Evolutionary conservation across 768 basidiomycete genomes (phyloP).

Genomic region (Mycena metata): DNA sequence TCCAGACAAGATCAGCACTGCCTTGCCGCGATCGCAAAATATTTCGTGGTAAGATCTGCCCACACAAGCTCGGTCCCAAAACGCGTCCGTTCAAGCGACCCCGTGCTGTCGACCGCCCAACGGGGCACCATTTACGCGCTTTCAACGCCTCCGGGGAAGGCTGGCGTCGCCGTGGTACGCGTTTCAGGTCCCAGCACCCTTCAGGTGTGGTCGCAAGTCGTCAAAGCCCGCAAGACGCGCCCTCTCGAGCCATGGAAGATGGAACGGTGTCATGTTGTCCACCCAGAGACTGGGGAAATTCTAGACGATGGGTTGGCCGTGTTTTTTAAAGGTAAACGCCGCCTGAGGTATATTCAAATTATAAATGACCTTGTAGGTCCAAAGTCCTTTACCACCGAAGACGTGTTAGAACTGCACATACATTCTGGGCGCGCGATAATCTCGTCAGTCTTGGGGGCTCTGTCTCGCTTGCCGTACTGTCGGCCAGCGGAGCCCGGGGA

Average conservation of each 20-base stretch:
- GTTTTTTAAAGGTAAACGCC: constrained; percentile 76
- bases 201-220: constrained; percentile 72
- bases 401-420: constrained; percentile 86
- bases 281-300: constrained; percentile 69
- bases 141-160: constrained; percentile 89
- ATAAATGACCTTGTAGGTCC: constrained; percentile 62
- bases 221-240: constrained; percentile 49
- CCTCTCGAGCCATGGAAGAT: constrained; percentile 75
- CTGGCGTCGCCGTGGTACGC: constrained; percentile 85
- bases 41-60: constrained; percentile 24
- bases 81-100: constrained; percentile 16
- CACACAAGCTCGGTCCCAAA: constrained; percentile 2
- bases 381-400: constrained; percentile 86
- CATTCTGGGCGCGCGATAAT: constrained; percentile 90
- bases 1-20: constrained; percentile 38
- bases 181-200: constrained; percentile 84
- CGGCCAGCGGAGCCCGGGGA: constrained; percentile 90
- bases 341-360: not conserved
- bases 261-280: constrained; percentile 76
- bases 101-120: constrained; percentile 63
- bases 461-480: constrained; percentile 71
- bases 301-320: constrained; percentile 88
- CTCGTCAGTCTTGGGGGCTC: constrained; percentile 73
- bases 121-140: constrained; percentile 88
- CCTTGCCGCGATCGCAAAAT: constrained; percentile 35